Percentiles rank a stretch among this genome's conserved stretches.
phyloP scores from a whole-genome alignment of 108 stramenopile genomes.

The Poteriospumella lacustris region DNA sequence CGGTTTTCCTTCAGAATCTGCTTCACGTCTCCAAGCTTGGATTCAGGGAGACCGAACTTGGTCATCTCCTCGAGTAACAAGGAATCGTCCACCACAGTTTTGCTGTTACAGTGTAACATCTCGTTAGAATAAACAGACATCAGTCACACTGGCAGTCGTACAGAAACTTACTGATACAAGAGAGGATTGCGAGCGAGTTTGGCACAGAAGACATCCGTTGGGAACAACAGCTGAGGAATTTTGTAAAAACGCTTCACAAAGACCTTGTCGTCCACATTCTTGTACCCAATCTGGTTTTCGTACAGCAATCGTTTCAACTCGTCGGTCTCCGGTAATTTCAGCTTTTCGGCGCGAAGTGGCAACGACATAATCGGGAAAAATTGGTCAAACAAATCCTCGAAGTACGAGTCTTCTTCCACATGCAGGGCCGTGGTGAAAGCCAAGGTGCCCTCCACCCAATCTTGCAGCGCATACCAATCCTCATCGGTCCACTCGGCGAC shows the following conservation, averaged over 20 bases:
- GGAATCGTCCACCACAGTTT: too few species aligned
- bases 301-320: background rate
- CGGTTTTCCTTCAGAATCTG: too few species aligned
- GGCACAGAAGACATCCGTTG: background rate
- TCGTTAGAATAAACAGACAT: background rate
- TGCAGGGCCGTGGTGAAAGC: background rate
- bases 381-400: background rate
- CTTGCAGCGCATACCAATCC: background rate
- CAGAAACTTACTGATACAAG: background rate
- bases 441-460: background rate
- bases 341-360: background rate
- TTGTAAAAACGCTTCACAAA: conserved; percentile 11
- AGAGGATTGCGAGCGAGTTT: background rate
- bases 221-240: conserved; percentile 14
- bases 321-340: background rate
- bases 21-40: too few species aligned
- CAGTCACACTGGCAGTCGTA: background rate
- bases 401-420: background rate
- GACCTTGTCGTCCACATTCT: background rate
- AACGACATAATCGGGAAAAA: conserved; percentile 15
- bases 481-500: background rate
- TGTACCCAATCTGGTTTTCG: conserved; percentile 24
- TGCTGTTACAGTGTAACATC: too few species aligned
- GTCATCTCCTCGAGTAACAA: too few species aligned
- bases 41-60: too few species aligned